Evolutionary conservation across 306 rosid genomes (phyloP).

Genomic region (Vigna nakashimae): DNA sequence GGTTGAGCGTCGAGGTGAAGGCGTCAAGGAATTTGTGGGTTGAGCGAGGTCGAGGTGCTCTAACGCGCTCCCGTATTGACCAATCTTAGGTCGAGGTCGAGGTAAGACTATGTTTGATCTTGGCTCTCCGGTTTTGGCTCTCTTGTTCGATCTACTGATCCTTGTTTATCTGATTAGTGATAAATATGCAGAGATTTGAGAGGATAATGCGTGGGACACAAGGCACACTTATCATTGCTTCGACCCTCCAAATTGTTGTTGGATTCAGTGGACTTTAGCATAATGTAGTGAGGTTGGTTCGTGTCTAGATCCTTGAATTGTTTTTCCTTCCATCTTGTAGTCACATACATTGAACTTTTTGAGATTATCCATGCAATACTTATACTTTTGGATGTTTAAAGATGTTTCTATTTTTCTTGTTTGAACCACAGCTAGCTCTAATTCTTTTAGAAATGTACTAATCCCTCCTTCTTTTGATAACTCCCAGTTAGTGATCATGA

Average conservation of each 20-base stretch:
- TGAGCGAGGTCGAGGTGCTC: no score
- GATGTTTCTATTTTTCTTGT: neutral
- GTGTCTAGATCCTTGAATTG: neutral
- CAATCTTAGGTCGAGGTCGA: no score
- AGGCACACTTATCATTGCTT: conserved; percentile 92
- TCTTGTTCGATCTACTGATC: neutral
- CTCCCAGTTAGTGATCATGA: neutral
- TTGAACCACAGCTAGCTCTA: neutral
- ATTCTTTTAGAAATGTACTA: conserved; percentile 6
- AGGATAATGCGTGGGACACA: conserved; percentile 93
- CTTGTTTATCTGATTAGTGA: conserved; percentile 33
- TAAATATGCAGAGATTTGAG: conserved; percentile 75
- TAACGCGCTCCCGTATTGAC: no score
- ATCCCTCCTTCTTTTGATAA: conserved; percentile 13
- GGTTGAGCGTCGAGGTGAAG: no score
- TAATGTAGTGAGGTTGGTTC: conserved; percentile 77
- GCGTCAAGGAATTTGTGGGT: no score
- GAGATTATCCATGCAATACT: neutral
- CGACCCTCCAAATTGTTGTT: conserved; percentile 83
- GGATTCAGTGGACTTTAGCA: conserved; percentile 99
- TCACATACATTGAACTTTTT: conserved; percentile 3
- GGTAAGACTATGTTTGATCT: no score
- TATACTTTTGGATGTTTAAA: conserved; percentile 8
- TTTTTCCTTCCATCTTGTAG: neutral
- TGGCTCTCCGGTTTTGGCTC: no score